A percentile compares a stretch with the other conserved stretches of the same genome.
Conservation (phyloP, 331 rosid species). For the Rhamnella rubrinervis region DNA sequence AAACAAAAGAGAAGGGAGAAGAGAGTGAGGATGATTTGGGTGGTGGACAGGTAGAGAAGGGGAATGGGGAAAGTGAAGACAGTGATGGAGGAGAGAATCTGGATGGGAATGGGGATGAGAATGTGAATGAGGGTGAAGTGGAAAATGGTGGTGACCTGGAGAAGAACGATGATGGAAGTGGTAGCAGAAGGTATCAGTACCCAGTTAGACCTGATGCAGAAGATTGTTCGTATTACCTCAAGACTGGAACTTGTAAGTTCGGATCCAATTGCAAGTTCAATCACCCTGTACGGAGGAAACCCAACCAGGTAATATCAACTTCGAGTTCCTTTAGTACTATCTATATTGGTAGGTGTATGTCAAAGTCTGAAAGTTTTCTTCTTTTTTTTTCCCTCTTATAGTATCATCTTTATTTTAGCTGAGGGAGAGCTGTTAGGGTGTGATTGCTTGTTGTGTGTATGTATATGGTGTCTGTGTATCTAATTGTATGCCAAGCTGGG, state of each 20-base stretch:
- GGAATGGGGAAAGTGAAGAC: constrained; percentile 28
- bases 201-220: constrained; percentile 94
- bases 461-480: no score
- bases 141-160: constrained; percentile 33
- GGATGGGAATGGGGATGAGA: constrained; percentile 16
- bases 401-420: neutral
- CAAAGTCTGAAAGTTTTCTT: neutral
- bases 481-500: no score
- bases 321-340: neutral
- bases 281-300: constrained; percentile 69
- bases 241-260: constrained; percentile 83
- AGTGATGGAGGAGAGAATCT: constrained; percentile 6
- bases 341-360: neutral
- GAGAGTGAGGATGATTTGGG: constrained; percentile 20
- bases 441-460: no score
- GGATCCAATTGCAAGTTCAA: constrained; percentile 87
- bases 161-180: constrained; percentile 29
- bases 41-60: constrained; percentile 14
- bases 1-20: constrained; percentile 24
- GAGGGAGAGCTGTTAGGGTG: neutral
- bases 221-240: constrained; percentile 81
- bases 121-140: constrained; percentile 15
- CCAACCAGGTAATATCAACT: constrained; percentile 43
- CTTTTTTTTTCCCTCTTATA: neutral
- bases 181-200: constrained; percentile 36